Percentiles rank a stretch among this genome's conserved stretches.
phyloP scores from a whole-genome alignment of 2,329 filamentous ascomycete species.

The Sphaerulina populicola region DNA sequence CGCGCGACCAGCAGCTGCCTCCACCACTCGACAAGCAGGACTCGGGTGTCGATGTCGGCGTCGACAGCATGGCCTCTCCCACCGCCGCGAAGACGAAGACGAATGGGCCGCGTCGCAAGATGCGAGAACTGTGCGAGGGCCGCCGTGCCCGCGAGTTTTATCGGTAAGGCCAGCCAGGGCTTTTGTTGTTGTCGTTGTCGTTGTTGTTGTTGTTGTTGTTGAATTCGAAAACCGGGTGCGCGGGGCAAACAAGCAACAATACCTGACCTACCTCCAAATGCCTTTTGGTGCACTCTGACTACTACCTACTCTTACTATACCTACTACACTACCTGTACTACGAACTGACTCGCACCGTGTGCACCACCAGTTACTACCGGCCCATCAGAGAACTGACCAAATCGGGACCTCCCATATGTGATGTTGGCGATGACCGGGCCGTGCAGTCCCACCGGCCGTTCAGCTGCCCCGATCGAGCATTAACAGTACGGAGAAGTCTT shows the following conservation, averaged over 20 bases:
- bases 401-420: slow-evolving; percentile 22
- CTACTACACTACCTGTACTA: no score
- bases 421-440: slow-evolving; percentile 21
- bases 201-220: no score
- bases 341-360: no score
- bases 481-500: slow-evolving; percentile 1
- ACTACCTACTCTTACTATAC: no score
- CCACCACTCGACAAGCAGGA: slow-evolving; percentile 6
- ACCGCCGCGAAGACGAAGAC: slow-evolving; percentile 8
- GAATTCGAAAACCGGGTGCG: no score
- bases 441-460: slow-evolving; percentile 22
- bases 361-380: slow-evolving; percentile 23
- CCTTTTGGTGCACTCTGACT: no score
- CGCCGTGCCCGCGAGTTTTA: slow-evolving; percentile 30
- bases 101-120: slow-evolving; percentile 12
- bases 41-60: slow-evolving; percentile 9
- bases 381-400: slow-evolving; percentile 25
- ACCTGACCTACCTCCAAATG: no score
- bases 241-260: no score
- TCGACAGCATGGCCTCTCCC: slow-evolving; percentile 8
- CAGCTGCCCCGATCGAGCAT: slow-evolving; percentile 28
- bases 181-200: background rate
- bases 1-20: background rate
- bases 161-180: slow-evolving; percentile 16
- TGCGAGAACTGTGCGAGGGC: slow-evolving; percentile 20